phyloP scores from a whole-genome alignment of 257 asterid genomes.

The Nemophila menziesii region DNA sequence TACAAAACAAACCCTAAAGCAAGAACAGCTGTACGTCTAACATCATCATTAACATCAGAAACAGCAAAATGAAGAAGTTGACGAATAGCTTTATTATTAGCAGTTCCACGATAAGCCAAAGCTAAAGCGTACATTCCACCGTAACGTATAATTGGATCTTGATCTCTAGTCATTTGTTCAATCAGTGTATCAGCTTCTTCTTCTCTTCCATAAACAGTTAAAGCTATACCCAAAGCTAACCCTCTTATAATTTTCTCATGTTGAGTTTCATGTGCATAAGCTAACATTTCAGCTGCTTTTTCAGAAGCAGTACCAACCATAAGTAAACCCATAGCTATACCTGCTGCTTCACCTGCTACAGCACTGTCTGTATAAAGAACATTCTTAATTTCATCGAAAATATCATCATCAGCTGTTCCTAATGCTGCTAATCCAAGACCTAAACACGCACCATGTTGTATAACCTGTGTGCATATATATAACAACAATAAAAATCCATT shows the following conservation, averaged over 20 bases:
- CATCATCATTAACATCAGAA: slow-evolving; percentile 95
- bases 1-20: slow-evolving; percentile 93
- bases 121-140: slow-evolving; percentile 99
- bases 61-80: slow-evolving; percentile 96
- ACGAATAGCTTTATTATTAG: slow-evolving; percentile 91
- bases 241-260: slow-evolving; percentile 98
- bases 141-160: slow-evolving; percentile 90
- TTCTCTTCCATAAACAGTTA: slow-evolving; percentile 97
- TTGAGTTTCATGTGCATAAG: slow-evolving; percentile 96
- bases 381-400: slow-evolving; percentile 68
- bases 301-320: slow-evolving; percentile 99
- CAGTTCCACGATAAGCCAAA: slow-evolving; percentile 91
- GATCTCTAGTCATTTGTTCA: slow-evolving; percentile 97
- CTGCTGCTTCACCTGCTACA: slow-evolving; percentile 99
- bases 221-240: slow-evolving; percentile 86
- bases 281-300: slow-evolving; percentile 91
- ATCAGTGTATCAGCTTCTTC: slow-evolving; percentile 92
- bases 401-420: slow-evolving; percentile 90
- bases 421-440: slow-evolving; percentile 97
- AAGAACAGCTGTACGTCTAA: slow-evolving; percentile 91
- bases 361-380: slow-evolving; percentile 95
- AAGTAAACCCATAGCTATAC: slow-evolving; percentile 89
- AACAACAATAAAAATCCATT: background rate
- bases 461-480: slow-evolving; percentile 39
- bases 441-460: slow-evolving; percentile 98